Conservation (phyloP, 2,329 filamentous ascomycete species). For the Hypoxylon sp. region DNA sequence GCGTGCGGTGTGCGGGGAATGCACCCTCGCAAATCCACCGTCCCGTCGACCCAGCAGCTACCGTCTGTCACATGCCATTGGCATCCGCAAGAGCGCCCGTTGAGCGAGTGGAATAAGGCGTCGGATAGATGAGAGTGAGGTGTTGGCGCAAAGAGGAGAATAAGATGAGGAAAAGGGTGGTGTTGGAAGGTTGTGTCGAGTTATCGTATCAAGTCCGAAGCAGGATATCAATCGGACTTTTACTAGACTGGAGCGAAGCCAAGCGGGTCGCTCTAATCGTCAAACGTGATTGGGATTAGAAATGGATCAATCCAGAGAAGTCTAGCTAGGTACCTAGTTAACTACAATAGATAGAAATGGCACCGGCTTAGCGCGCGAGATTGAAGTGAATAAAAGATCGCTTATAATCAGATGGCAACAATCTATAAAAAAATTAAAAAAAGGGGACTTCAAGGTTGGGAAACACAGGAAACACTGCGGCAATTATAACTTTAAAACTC, state of each 20-base stretch:
- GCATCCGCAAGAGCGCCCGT: constrained; percentile 53
- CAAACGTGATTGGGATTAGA: constrained; percentile 43
- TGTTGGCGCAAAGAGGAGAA: constrained; percentile 22
- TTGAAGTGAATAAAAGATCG: constrained; percentile 24
- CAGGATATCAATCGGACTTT: constrained; percentile 43
- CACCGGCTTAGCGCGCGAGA: constrained; percentile 29
- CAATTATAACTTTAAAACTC: constrained; percentile 36
- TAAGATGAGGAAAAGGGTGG: constrained; percentile 26
- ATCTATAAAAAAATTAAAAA: not conserved
- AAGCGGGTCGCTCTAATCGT: constrained; percentile 42
- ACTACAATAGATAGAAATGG: constrained; percentile 23
- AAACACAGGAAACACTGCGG: constrained; percentile 32
- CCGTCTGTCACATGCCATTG: constrained; percentile 71
- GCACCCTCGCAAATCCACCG: constrained; percentile 72
- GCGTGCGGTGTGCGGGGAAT: constrained; percentile 70
- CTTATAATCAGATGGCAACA: constrained; percentile 12
- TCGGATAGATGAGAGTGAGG: constrained; percentile 22
- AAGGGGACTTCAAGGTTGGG: constrained; percentile 10
- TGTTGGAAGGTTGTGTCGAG: constrained; percentile 30
- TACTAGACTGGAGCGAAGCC: constrained; percentile 31
- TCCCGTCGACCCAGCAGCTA: constrained; percentile 67
- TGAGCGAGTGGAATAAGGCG: constrained; percentile 29
- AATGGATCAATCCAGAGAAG: constrained; percentile 37
- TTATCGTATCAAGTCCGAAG: constrained; percentile 40
- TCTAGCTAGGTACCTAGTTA: constrained; percentile 15